A percentile compares a stretch with the other conserved stretches of the same genome.
These are phyloP conservation scores for Anacardium occidentale DNA, from an alignment of 345 rosid species.

Conservation along the genomic window DNA sequence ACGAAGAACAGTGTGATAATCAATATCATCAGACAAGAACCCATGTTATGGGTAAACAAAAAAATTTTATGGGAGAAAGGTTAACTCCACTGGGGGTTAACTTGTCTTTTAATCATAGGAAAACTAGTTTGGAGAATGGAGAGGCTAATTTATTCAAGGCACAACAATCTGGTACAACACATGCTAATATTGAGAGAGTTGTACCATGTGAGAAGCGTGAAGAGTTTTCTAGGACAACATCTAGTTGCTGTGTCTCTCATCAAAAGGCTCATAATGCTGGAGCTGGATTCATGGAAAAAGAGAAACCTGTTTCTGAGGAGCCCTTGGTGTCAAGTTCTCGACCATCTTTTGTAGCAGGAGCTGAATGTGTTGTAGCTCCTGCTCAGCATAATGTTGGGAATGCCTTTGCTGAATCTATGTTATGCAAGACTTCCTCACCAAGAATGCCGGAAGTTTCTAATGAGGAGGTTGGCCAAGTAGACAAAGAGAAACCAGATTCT, in stretches of 20 bases:
- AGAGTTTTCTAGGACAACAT: background rate
- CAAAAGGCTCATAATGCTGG: constrained; percentile 25
- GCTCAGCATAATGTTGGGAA: constrained; percentile 8
- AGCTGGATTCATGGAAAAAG: constrained; percentile 17
- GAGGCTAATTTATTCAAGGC: constrained; percentile 21
- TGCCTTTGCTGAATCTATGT: constrained; percentile 21
- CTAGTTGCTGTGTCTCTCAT: constrained; percentile 13
- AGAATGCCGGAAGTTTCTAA: constrained; percentile 13
- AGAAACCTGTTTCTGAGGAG: constrained; percentile 17
- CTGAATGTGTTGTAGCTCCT: constrained; percentile 20
- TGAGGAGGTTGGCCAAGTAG: constrained; percentile 12
- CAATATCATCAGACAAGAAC: background rate
- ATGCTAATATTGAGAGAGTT: constrained; percentile 26
- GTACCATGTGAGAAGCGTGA: constrained; percentile 11
- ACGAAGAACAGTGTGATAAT: background rate
- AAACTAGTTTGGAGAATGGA: constrained; percentile 9
- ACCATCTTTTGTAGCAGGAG: constrained; percentile 17
- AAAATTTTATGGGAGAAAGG: constrained; percentile 6
- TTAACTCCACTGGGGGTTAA: constrained; percentile 1
- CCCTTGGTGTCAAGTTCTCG: constrained; percentile 5
- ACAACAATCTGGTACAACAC: constrained; percentile 23
- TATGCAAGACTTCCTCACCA: constrained; percentile 17
- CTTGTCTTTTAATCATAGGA: constrained; percentile 9
- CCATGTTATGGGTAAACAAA: background rate
- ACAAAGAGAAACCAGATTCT: constrained; percentile 4